phyloP scores from a whole-genome alignment of 768 basidiomycete species.

The Lactarius tabidus region DNA sequence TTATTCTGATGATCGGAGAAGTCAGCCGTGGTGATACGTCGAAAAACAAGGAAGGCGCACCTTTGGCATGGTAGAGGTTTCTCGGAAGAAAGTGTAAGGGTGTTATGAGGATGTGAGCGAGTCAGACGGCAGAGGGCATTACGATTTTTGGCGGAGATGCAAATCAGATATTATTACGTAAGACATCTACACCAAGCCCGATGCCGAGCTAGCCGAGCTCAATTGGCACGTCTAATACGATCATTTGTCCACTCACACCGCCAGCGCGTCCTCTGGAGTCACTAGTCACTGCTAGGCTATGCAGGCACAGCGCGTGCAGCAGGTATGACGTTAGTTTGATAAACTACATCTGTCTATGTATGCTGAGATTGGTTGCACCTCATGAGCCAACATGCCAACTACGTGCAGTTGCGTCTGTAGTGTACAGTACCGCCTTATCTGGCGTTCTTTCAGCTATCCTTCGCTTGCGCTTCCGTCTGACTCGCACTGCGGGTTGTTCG shows the following conservation, averaged over 20 bases:
- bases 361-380: not conserved
- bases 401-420: not conserved
- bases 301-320: no score
- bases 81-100: not conserved
- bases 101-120: not conserved
- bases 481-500: not conserved
- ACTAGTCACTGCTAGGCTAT: no score
- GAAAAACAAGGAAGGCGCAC: not conserved
- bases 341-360: not conserved
- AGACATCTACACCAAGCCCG: no score
- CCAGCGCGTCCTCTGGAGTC: no score
- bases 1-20: constrained; percentile 48
- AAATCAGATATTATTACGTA: no score
- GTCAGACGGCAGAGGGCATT: constrained; percentile 1
- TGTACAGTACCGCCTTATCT: constrained; percentile 30
- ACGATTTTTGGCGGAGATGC: constrained; percentile 18
- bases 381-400: not conserved
- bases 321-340: not conserved
- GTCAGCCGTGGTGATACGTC: not conserved
- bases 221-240: no score
- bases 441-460: constrained; percentile 18
- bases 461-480: constrained; percentile 11
- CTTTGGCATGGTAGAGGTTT: constrained; percentile 22
- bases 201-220: no score
- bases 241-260: no score